Conservation (phyloP, 768 basidiomycete species). For the Auricularia sp. region DNA sequence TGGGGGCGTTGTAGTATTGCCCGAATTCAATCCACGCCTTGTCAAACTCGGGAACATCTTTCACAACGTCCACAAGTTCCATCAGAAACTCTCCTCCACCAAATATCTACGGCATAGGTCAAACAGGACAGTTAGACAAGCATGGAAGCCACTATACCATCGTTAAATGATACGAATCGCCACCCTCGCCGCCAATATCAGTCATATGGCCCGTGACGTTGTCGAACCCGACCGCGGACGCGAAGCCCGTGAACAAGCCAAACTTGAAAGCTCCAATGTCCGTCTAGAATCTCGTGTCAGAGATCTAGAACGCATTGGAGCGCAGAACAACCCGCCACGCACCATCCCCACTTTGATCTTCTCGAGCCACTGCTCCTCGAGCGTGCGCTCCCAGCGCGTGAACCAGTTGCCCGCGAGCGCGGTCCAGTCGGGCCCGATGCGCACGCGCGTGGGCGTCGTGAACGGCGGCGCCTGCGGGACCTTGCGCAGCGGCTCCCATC, state of each 20-base stretch:
- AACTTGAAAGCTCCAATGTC: not conserved
- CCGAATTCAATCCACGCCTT: not conserved
- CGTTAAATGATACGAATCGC: not conserved
- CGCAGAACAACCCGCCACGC: not conserved
- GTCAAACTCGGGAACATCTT: not conserved
- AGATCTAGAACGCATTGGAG: too few species aligned
- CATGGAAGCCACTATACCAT: not conserved
- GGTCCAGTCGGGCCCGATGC: not conserved
- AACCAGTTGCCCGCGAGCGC: conserved; percentile 1
- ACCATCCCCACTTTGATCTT: not conserved
- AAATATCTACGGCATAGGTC: not conserved
- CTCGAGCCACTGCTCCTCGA: not conserved
- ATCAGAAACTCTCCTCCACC: not conserved
- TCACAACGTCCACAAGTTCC: not conserved
- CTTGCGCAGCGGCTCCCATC: not conserved
- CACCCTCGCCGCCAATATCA: not conserved
- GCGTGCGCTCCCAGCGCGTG: conserved; percentile 1
- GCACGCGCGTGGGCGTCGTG: not conserved
- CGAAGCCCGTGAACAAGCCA: not conserved
- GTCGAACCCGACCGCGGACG: not conserved
- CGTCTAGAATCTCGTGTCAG: not conserved
- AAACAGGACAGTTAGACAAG: not conserved
- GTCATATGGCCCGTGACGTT: not conserved
- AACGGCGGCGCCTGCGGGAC: not conserved
- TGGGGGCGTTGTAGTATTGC: not conserved